These are phyloP conservation scores for Neospora caninum DNA, from an alignment of 169 alveolate species.

Conservation along the genomic window DNA sequence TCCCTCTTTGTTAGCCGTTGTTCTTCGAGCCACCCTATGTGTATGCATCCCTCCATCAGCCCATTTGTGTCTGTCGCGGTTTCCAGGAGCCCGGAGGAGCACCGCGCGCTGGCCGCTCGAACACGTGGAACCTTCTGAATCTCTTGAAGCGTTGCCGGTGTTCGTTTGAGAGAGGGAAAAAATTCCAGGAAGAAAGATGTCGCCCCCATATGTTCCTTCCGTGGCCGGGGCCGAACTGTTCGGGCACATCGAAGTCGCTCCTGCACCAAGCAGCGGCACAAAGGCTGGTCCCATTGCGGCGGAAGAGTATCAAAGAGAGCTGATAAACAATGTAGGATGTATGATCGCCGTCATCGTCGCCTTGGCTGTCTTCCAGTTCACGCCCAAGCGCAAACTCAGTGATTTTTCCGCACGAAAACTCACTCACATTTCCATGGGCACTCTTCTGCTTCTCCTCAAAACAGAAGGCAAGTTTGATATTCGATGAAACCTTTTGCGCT, in stretches of 20 bases:
- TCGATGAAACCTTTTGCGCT: not conserved
- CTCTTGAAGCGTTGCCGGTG: too few relatives aligned
- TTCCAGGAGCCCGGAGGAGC: too few relatives aligned
- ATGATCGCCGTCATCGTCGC: not conserved
- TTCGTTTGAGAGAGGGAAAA: too few relatives aligned
- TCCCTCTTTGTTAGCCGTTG: too few relatives aligned
- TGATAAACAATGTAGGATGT: not conserved
- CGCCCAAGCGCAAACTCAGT: not conserved
- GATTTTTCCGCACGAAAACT: not conserved
- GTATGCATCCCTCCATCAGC: too few relatives aligned
- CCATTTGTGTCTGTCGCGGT: too few relatives aligned
- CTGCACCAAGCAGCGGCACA: not conserved
- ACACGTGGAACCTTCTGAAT: too few relatives aligned
- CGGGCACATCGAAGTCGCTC: not conserved
- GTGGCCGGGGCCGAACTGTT: not conserved
- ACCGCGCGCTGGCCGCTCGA: too few relatives aligned
- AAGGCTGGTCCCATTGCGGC: not conserved
- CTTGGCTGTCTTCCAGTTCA: conserved; percentile 15
- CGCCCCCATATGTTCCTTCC: not conserved
- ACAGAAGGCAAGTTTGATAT: not conserved
- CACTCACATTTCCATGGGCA: not conserved
- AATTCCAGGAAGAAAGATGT: too few relatives aligned
- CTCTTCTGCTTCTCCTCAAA: not conserved
- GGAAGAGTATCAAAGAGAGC: not conserved
- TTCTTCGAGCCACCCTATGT: too few relatives aligned